Base-by-base conservation (phyloP, 192 early-diverging fungal species). In the Mortierella hygrophila region DNA sequence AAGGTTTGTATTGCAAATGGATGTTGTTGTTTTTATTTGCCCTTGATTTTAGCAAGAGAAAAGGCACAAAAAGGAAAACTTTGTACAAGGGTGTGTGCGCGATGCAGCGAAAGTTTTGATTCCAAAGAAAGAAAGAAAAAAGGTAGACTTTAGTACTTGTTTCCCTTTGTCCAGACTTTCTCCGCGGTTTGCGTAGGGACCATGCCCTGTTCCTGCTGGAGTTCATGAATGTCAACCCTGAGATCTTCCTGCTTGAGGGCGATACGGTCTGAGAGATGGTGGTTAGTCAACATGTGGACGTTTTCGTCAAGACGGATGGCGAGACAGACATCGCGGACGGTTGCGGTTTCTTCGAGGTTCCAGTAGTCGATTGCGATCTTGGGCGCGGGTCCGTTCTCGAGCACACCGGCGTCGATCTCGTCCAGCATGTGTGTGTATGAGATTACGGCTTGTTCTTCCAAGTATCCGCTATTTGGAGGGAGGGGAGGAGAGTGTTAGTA, bases 401-500 rank as follows among this genome's bases (percentile, higher is more conserved):
- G 91, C 3, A 91, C 79, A 2, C 96, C 96, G 55, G 83, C 88
- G 42, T 98, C 97, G 60, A 99, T 98, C 81, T 96, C 95, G 46
- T 93, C 91, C 54, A 99, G 82, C 88, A 96, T 95, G 81, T 95
- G 93, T 11, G 96, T 97, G 88, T 99, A 99, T 5, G 96, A 96
- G 35, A 96, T 91, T 16, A 98, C 95, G 0, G 98, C 98, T 81
- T 95, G 94, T 90, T 99, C 98, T 88, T 99, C 98, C 41, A 99
- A 91, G 76, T 99, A 99, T 0, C 98, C 98, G 18, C 83, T 82
- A 44, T 68, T 10, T 73, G 18, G 47, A 9, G 18, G 70, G 38
- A 32, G 32, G 32, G 57, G 72, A 23, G 3, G n/a, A 42, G 26
- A 37, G 16, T 8, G 60, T 65, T 65, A 65, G n/a, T 65, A n/a